phyloP scores from a whole-genome alignment of 352 stramenopile species.

The Phytophthora podocarpi region DNA sequence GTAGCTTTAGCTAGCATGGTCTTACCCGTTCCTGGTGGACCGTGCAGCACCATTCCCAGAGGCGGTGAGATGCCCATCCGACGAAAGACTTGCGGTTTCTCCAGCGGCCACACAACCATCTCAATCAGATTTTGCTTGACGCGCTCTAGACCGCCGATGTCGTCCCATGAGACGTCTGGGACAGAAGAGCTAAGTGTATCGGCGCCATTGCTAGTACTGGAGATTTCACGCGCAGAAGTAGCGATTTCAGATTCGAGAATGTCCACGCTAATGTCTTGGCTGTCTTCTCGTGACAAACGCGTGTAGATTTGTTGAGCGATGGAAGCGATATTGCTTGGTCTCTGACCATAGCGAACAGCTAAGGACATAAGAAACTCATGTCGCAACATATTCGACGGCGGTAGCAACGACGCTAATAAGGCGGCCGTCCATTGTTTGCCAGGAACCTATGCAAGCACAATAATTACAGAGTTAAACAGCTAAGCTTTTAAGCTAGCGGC shows the following conservation, averaged over 20 bases:
- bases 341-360: conserved; percentile 78
- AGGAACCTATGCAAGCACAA: conserved; percentile 45
- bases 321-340: conserved; percentile 68
- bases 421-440: conserved; percentile 59
- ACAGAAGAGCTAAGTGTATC: conserved; percentile 52
- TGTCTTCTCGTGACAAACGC: conserved; percentile 16
- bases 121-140: conserved; percentile 83
- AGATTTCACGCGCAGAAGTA: conserved; percentile 49
- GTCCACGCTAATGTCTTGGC: background rate
- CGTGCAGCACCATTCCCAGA: conserved; percentile 77
- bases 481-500: background rate
- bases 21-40: conserved; percentile 84
- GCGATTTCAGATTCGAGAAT: conserved; percentile 52
- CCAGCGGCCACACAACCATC: conserved; percentile 88
- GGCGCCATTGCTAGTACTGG: conserved; percentile 37
- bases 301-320: conserved; percentile 53
- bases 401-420: conserved; percentile 53
- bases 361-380: conserved; percentile 60
- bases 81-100: conserved; percentile 79
- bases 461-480: background rate
- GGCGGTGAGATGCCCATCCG: conserved; percentile 84
- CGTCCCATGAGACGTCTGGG: conserved; percentile 68
- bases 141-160: conserved; percentile 71
- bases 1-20: conserved; percentile 88
- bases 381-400: conserved; percentile 33